Conservation (phyloP, 495 filamentous ascomycete genomes). For the Penicillium soppii region DNA sequence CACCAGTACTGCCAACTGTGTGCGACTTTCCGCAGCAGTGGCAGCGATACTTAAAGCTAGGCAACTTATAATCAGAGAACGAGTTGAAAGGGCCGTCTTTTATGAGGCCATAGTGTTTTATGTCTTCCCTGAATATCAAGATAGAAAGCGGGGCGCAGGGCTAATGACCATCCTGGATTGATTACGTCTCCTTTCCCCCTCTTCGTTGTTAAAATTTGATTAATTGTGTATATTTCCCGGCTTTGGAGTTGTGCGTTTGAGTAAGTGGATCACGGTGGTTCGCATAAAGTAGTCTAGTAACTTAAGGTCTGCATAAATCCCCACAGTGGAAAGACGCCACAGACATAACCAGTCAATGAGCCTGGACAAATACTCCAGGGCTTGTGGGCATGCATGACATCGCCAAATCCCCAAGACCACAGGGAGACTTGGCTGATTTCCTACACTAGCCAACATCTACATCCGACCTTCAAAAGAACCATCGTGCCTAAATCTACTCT, state of each 20-base stretch:
- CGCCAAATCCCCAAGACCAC: not conserved
- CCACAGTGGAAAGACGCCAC: not conserved
- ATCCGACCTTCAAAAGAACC: too few relatives aligned
- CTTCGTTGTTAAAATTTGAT: too few relatives aligned
- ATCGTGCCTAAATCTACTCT: not conserved
- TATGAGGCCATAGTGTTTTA: constrained; percentile 3
- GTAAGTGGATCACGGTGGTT: too few relatives aligned
- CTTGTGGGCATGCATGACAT: too few relatives aligned
- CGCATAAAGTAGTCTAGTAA: not conserved
- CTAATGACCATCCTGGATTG: constrained; percentile 25
- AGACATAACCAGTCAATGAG: not conserved
- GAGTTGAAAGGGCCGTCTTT: not conserved
- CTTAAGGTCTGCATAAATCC: not conserved
- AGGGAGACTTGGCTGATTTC: not conserved
- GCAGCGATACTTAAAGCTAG: constrained; percentile 73
- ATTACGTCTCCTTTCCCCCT: constrained; percentile 14
- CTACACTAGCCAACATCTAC: not conserved
- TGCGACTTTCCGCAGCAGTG: constrained; percentile 90
- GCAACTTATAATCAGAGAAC: not conserved
- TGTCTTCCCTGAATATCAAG: constrained; percentile 7
- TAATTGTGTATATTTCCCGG: too few relatives aligned
- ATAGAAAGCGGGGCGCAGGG: constrained; percentile 15
- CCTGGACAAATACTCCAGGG: too few relatives aligned
- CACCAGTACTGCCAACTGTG: constrained; percentile 95
- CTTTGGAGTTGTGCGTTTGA: too few relatives aligned